phyloP scores from a whole-genome alignment of 768 basidiomycete species.

The Tylopilus sp. region DNA sequence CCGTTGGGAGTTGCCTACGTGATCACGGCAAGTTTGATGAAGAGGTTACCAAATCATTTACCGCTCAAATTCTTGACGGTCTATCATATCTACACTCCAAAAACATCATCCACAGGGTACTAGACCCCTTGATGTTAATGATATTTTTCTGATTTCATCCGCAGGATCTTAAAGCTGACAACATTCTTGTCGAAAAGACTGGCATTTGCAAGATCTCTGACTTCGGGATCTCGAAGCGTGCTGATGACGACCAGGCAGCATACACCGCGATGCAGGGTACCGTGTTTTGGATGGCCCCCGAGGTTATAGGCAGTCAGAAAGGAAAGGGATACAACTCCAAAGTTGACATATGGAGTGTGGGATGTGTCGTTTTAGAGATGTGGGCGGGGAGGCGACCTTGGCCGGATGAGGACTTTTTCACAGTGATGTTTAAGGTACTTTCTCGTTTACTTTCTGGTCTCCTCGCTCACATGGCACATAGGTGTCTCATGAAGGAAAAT shows the following conservation, averaged over 20 bases:
- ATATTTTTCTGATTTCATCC: constrained; percentile 6
- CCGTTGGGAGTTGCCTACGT: constrained; percentile 84
- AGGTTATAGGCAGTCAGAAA: constrained; percentile 83
- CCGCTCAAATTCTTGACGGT: constrained; percentile 85
- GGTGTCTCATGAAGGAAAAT: constrained; percentile 81
- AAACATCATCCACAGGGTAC: constrained; percentile 88
- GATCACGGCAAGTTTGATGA: constrained; percentile 94
- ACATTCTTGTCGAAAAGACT: constrained; percentile 90
- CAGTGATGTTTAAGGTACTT: constrained; percentile 89
- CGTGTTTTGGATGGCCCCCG: constrained; percentile 99
- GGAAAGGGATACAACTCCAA: constrained; percentile 90
- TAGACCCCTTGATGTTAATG: constrained; percentile 14
- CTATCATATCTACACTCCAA: constrained; percentile 90
- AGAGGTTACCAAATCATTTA: constrained; percentile 89
- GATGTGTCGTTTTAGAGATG: constrained; percentile 99
- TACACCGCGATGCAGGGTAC: constrained; percentile 96
- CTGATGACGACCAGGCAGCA: constrained; percentile 79
- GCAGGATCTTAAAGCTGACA: constrained; percentile 96
- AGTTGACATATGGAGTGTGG: constrained; percentile 98
- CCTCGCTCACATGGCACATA: constrained; percentile 28
- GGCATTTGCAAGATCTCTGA: constrained; percentile 98
- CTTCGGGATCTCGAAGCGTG: constrained; percentile 97
- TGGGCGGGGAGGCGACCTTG: constrained; percentile 96
- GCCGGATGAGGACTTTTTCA: constrained; percentile 84
- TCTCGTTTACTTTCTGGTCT: not conserved